Conservation (phyloP, 75 land plant genomes). For the Cunninghamia lanceolata region DNA sequence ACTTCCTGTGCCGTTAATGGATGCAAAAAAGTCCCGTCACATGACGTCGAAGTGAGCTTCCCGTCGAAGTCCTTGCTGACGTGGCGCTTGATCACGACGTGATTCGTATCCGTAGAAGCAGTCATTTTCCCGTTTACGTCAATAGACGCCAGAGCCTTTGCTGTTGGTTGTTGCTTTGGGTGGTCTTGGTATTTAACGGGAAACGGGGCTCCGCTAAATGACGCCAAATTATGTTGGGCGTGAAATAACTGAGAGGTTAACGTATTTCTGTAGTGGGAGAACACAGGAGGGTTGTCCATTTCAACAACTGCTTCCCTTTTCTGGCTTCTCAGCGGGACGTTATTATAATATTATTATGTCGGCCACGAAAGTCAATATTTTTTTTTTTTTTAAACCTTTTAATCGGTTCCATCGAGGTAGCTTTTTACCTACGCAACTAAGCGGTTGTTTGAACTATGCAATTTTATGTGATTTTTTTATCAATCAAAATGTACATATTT, state of each 20-base stretch:
- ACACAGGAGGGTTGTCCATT: neutral
- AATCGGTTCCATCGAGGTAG: no score
- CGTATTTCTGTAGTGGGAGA: neutral
- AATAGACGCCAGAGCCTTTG: neutral
- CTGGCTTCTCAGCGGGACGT: neutral
- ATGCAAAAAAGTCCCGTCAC: neutral
- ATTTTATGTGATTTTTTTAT: no score
- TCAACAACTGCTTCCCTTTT: neutral
- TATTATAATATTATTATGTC: no score
- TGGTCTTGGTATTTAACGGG: neutral
- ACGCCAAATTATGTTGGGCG: neutral
- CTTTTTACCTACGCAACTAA: no score
- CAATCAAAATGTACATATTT: no score
- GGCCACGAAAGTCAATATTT: no score
- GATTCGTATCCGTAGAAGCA: neutral
- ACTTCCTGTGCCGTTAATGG: neutral
- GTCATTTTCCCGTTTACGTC: slow-evolving; percentile 11
- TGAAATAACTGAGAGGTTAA: neutral
- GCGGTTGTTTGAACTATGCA: no score
- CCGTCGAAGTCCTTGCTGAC: neutral
- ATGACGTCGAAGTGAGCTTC: neutral
- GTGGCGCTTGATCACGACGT: slow-evolving; percentile 7
- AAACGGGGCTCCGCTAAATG: neutral
- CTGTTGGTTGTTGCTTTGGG: neutral
- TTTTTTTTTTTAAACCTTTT: no score